Base-by-base conservation (phyloP, 2,329 filamentous ascomycete species). In the Diaporthe citri region DNA sequence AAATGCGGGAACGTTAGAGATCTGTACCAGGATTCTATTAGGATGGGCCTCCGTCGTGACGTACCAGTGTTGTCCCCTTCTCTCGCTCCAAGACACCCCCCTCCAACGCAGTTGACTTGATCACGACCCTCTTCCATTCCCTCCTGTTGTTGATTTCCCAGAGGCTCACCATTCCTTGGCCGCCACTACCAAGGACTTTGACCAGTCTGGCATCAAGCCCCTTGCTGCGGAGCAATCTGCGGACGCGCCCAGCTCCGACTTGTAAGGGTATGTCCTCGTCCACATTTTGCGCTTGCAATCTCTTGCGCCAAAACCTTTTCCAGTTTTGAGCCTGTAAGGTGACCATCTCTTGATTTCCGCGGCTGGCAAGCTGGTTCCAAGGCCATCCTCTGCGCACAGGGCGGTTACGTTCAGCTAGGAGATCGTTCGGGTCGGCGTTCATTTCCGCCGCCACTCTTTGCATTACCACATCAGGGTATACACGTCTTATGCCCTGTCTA, bases 261-360 rank as follows among this genome's bases (percentile, higher is more conserved):
- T 66, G 60, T 15, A 34, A 9, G 6, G 60, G 60, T 66, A 66
- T 48, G 20, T 48, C 28, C 4, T 34, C 60, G 46, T 31, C 41
- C 6, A 9, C 1, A 17, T 48, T 34, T n/a, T 48, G 1, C 10
- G 25, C 20, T 31, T n/a, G 41, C 8, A 66, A 34, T 25, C 41
- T 66, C 41, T n/a, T 48, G 20, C 60, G 60, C 60, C 60, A 66
- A 22, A 66, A 48, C 25, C 60, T 22, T n/a, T 66, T 66, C 60
- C 60, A 66, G 9, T 34, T 66, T 15, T 48, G 60, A 8, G 25
- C 60, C 60, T 66, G 60, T 2, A 66, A 20, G 5, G 9, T 34
- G 20, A 34, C 5, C 28, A 66, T 46, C 12, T 66, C 41, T 6
- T 8, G 9, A n/a, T 66, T 66, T n/a, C 39, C 8, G 9, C 28